phyloP scores from a whole-genome alignment of 495 filamentous ascomycete species.

The Aspergillus sclerotioniger region DNA sequence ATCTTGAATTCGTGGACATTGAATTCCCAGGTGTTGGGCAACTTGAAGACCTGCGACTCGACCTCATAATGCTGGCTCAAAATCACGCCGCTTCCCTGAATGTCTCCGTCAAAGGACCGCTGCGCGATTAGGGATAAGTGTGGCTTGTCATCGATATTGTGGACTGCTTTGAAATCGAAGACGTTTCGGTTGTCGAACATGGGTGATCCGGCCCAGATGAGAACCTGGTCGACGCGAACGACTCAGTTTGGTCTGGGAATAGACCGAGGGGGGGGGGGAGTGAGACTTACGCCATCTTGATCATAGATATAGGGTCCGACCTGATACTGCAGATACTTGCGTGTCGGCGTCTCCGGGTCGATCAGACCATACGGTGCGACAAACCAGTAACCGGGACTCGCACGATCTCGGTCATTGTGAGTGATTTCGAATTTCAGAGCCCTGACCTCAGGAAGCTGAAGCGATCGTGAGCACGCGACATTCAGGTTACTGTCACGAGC shows the following conservation, averaged over 20 bases:
- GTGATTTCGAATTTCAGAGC: slow-evolving; percentile 20
- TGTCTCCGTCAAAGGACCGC: slow-evolving; percentile 25
- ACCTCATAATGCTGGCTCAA: slow-evolving; percentile 31
- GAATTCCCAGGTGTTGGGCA: slow-evolving; percentile 30
- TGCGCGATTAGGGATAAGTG: slow-evolving; percentile 45
- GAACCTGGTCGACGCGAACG: slow-evolving; percentile 7
- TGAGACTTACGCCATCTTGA: slow-evolving; percentile 30
- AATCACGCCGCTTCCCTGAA: slow-evolving; percentile 31
- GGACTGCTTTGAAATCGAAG: slow-evolving; percentile 38
- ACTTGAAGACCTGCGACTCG: slow-evolving; percentile 30
- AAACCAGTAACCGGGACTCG: slow-evolving; percentile 28
- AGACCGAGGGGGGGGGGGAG: neutral
- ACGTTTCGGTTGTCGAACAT: slow-evolving; percentile 33
- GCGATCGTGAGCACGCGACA: neutral
- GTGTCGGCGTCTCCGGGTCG: slow-evolving; percentile 16
- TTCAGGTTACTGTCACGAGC: neutral
- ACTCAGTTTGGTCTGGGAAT: neutral
- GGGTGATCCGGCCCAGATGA: slow-evolving; percentile 24
- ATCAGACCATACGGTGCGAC: slow-evolving; percentile 24
- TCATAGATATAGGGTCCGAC: slow-evolving; percentile 41
- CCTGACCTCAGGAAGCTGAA: slow-evolving; percentile 18
- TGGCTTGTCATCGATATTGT: slow-evolving; percentile 15
- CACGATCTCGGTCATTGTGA: slow-evolving; percentile 15
- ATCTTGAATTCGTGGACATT: slow-evolving; percentile 50
- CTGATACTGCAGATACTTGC: slow-evolving; percentile 32